These are phyloP conservation scores for Gossypium bickii DNA, from an alignment of 345 rosid genomes.

Conservation along the genomic window DNA sequence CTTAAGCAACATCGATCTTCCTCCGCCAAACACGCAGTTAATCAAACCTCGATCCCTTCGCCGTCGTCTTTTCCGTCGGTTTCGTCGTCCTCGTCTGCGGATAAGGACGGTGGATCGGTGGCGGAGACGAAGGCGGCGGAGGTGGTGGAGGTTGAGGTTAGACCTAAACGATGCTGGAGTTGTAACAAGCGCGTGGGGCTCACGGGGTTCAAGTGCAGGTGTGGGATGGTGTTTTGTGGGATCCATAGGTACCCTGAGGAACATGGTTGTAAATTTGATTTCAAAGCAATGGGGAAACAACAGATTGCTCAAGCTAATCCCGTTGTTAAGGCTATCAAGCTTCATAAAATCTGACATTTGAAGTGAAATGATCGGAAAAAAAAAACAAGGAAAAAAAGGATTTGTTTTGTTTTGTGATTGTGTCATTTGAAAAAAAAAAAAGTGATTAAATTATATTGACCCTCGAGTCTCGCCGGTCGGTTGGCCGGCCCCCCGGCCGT, in stretches of 20 bases:
- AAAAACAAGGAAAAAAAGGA: neutral
- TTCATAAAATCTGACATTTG: constrained; percentile 51
- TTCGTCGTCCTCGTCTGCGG: neutral
- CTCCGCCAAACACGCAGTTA: constrained; percentile 51
- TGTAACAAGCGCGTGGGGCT: constrained; percentile 82
- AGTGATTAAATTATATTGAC: neutral
- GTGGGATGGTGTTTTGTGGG: constrained; percentile 74
- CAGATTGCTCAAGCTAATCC: constrained; percentile 84
- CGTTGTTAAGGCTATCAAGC: constrained; percentile 58
- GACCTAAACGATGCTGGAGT: constrained; percentile 49
- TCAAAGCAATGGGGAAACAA: constrained; percentile 57
- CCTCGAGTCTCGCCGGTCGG: neutral
- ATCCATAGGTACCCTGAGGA: constrained; percentile 79
- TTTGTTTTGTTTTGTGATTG: neutral
- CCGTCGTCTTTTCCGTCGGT: constrained; percentile 13
- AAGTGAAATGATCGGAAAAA: neutral
- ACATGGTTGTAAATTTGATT: constrained; percentile 70
- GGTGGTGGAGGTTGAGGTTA: constrained; percentile 9
- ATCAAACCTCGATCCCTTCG: constrained; percentile 38
- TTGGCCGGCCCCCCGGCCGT: neutral
- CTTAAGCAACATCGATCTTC: constrained; percentile 60
- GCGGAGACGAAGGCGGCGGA: constrained; percentile 17
- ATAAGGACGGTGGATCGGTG: constrained; percentile 14
- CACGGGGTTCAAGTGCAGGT: constrained; percentile 84
- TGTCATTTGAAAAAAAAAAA: neutral